Evolutionary conservation across 176 grass and related monocot genomes (phyloP), one percentile per base, ranked within the genome.

Genomic region (Aegilops longissima): DNA sequence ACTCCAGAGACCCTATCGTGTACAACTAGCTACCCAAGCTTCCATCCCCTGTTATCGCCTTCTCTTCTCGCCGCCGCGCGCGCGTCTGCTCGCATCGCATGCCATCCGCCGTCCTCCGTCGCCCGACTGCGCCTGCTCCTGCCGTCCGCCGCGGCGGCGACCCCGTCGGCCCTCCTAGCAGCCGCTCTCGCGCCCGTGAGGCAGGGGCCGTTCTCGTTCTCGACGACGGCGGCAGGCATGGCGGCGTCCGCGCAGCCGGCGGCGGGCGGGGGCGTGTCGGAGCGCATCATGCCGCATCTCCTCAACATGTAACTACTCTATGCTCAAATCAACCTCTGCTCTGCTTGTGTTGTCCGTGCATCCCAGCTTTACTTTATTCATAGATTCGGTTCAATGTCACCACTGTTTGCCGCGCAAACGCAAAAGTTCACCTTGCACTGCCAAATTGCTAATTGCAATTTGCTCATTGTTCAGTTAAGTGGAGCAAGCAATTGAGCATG

Each of bases 251-350:
- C 9, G 38, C 18, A 17, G 51, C 16, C 77, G 38, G 1, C 30
- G 12, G 0, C 40, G 2, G 73, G n/a, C 16, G 61, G 79, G 16
- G 44, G 68, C 24, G 47, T 82, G 49, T 59, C 83, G 2, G 71
- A 77, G 5, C 36, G 51, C 70, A 86, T 90, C 88, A 30, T 90
- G 83, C 88, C 88, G 21, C 88, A 90, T 38, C 78, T 90, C 63
- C 88, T 90, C 83, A 86, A 90, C 83, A 71, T 90, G 88, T 85
- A 31, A 21, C 56, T 7, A 8, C 54, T 54, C 0, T 2, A 11
- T 49, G 12, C 38, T 47, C 71, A 2, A 1, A 6, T 23, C 39
- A 3, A 2, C 3, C 42, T 45, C 11, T 45, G 44, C 44, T 12
- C 44, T 71, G 34, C 35, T 39, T 14, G 34, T 35, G 34, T 35